Evolutionary conservation across 2,329 filamentous ascomycete genomes (phyloP).

Genomic region (Penicillium sp.): DNA sequence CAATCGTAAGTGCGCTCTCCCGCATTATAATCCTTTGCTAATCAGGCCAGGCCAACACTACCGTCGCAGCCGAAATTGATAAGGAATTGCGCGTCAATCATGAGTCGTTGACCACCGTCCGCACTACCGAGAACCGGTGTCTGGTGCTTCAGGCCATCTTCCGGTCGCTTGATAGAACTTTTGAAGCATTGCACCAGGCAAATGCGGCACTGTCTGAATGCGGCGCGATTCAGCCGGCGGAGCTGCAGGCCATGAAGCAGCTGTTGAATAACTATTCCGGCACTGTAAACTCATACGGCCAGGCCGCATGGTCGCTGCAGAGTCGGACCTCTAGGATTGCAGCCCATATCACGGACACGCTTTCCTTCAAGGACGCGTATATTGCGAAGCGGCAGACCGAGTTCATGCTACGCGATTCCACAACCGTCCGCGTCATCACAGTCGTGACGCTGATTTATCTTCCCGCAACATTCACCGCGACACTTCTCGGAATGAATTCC

Average conservation of each 20-base stretch:
- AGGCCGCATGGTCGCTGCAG: conserved; percentile 27
- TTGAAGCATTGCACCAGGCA: conserved; percentile 19
- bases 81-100: conserved; percentile 26
- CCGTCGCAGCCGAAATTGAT: conserved; percentile 11
- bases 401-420: conserved; percentile 31
- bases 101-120: conserved; percentile 22
- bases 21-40: background rate
- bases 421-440: conserved; percentile 35
- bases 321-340: conserved; percentile 25
- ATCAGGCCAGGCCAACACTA: conserved; percentile 18
- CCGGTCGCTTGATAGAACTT: conserved; percentile 17
- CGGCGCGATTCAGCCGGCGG: conserved; percentile 5
- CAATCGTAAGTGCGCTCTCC: conserved; percentile 21
- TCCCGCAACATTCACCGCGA: conserved; percentile 44
- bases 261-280: conserved; percentile 25
- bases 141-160: conserved; percentile 28
- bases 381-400: conserved; percentile 27
- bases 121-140: conserved; percentile 28
- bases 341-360: conserved; percentile 28
- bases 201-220: conserved; percentile 15
- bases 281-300: conserved; percentile 23
- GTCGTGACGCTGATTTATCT: conserved; percentile 38
- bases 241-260: conserved; percentile 17
- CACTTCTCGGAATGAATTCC: conserved; percentile 49
- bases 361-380: conserved; percentile 28